These are phyloP conservation scores for Astragalus membranaceus DNA, from an alignment of 306 rosid genomes.

Conservation along the genomic window DNA sequence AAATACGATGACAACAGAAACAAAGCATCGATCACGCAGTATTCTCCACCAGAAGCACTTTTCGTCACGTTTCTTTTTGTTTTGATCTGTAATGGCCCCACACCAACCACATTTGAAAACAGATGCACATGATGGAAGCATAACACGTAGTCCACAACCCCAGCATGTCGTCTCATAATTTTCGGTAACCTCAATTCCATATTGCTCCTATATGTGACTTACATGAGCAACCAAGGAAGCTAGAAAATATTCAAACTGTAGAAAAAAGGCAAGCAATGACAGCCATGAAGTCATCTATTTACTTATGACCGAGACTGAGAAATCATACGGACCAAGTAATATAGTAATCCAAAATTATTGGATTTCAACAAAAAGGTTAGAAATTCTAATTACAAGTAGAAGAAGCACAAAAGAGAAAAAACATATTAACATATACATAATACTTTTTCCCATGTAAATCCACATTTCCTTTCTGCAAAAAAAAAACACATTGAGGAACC, in stretches of 20 bases:
- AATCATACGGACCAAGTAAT: not conserved
- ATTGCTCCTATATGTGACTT: conserved; percentile 67
- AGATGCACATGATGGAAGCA: conserved; percentile 53
- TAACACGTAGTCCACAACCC: conserved; percentile 88
- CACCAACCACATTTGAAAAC: conserved; percentile 97
- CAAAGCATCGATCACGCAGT: conserved; percentile 68
- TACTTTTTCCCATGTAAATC: not conserved
- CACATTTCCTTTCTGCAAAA: not conserved
- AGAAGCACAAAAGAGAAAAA: not conserved
- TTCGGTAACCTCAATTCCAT: conserved; percentile 38
- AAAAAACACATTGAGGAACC: not conserved
- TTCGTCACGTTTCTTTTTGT: conserved; percentile 38
- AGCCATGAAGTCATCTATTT: conserved; percentile 26
- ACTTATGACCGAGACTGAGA: conserved; percentile 24
- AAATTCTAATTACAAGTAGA: not conserved
- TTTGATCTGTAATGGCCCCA: conserved; percentile 80
- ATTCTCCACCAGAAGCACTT: conserved; percentile 57
- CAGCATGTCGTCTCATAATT: conserved; percentile 70
- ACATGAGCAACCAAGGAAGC: conserved; percentile 49
- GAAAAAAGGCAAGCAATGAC: conserved; percentile 27
- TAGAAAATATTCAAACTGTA: conserved; percentile 41
- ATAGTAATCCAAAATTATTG: conserved; percentile 10
- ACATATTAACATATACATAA: not conserved
- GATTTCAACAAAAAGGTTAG: not conserved
- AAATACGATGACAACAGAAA: conserved; percentile 52